Evolutionary conservation across 495 filamentous ascomycete genomes (phyloP).

Genomic region (Trichocladium antarcticum): DNA sequence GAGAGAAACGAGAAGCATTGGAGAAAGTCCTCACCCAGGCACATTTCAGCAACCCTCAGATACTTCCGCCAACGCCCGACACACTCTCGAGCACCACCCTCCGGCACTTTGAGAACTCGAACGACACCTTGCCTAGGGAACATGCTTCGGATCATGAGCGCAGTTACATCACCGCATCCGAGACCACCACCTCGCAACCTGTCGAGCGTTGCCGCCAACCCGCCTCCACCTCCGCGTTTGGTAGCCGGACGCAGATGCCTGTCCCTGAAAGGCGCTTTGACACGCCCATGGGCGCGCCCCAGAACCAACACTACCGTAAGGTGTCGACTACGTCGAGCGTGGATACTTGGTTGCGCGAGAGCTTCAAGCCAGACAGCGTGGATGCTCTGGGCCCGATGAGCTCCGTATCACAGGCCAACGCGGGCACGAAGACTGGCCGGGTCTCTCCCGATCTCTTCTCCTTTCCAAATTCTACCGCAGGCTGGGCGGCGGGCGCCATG

Average conservation of each 20-base stretch:
- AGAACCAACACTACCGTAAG: conserved; percentile 15
- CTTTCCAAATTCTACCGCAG: conserved; percentile 27
- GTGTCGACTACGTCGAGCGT: conserved; percentile 23
- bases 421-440: conserved; percentile 12
- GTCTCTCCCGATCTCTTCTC: conserved; percentile 38
- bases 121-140: conserved; percentile 26
- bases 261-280: not conserved
- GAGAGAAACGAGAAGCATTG: conserved; percentile 34
- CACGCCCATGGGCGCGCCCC: conserved; percentile 4
- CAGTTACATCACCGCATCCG: conserved; percentile 13
- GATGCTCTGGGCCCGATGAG: conserved; percentile 16
- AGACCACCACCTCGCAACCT: conserved; percentile 16
- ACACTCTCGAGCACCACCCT: conserved; percentile 44
- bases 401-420: conserved; percentile 18
- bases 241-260: conserved; percentile 13
- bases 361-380: conserved; percentile 24
- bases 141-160: conserved; percentile 14
- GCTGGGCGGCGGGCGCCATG: conserved; percentile 36
- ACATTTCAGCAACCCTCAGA: conserved; percentile 21
- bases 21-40: conserved; percentile 31
- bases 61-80: conserved; percentile 44
- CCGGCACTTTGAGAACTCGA: conserved; percentile 14
- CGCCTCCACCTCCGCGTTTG: conserved; percentile 19
- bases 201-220: conserved; percentile 11
- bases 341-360: conserved; percentile 39